Evolutionary conservation across 1,284 basidiomycete species (phyloP).

Genomic region (Apiotrichum mycotoxinovorans): DNA sequence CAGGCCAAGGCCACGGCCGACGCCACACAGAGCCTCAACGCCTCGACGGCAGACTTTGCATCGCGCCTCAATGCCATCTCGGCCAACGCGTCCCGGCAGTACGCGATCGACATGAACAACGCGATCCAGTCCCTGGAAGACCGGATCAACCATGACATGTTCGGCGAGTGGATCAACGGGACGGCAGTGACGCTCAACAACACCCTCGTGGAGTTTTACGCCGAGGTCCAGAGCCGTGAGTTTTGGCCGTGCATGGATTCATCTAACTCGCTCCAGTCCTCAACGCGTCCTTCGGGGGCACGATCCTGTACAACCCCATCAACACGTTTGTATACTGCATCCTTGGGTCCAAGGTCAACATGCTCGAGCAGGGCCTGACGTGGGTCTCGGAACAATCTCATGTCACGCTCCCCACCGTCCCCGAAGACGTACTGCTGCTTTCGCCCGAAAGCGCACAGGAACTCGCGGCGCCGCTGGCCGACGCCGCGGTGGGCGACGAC

Average conservation of each 20-base stretch:
- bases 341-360: slow-evolving; percentile 81
- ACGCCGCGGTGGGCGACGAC: slow-evolving; percentile 70
- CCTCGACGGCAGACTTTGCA: slow-evolving; percentile 69
- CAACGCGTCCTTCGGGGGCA: slow-evolving; percentile 70
- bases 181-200: slow-evolving; percentile 81
- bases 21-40: slow-evolving; percentile 59
- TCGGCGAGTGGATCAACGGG: slow-evolving; percentile 83
- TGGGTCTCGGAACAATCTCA: slow-evolving; percentile 86
- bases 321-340: slow-evolving; percentile 85
- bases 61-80: slow-evolving; percentile 73
- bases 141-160: slow-evolving; percentile 77
- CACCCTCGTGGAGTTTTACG: slow-evolving; percentile 54
- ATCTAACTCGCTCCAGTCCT: slow-evolving; percentile 50
- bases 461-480: slow-evolving; percentile 70
- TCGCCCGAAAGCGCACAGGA: slow-evolving; percentile 67
- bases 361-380: slow-evolving; percentile 80
- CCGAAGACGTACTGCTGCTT: slow-evolving; percentile 69
- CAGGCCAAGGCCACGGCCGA: slow-evolving; percentile 61
- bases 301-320: slow-evolving; percentile 73
- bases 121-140: slow-evolving; percentile 66
- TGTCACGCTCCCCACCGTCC: slow-evolving; percentile 70
- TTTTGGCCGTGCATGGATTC: neutral
- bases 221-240: slow-evolving; percentile 48
- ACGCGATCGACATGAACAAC: slow-evolving; percentile 70
- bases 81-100: slow-evolving; percentile 69